A percentile compares a stretch with the other conserved stretches of the same genome.
Evolutionary conservation across 345 rosid genomes (phyloP).

Genomic region (Lepidium didymum): DNA sequence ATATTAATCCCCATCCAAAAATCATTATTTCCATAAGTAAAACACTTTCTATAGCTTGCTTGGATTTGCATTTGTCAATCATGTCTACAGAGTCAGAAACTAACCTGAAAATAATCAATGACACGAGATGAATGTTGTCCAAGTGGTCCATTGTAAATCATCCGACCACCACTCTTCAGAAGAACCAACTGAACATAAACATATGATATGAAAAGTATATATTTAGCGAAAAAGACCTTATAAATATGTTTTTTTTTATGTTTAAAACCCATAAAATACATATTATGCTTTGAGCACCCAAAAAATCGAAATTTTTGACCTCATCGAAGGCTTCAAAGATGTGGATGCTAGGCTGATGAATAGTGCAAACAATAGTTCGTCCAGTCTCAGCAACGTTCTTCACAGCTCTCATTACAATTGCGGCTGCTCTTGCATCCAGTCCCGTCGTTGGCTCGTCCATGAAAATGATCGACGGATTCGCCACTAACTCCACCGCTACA

Average conservation of each 20-base stretch:
- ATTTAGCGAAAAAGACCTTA: not conserved
- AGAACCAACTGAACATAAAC: constrained; percentile 46
- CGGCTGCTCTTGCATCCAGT: constrained; percentile 85
- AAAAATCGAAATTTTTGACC: constrained; percentile 15
- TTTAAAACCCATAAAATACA: too few relatives aligned
- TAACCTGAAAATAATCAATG: constrained; percentile 67
- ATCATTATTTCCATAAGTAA: too few relatives aligned
- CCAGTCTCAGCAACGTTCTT: constrained; percentile 72
- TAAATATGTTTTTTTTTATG: too few relatives aligned
- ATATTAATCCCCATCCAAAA: not conserved
- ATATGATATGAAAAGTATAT: not conserved
- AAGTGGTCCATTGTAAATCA: constrained; percentile 62
- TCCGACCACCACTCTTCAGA: constrained; percentile 61
- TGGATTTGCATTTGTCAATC: too few relatives aligned
- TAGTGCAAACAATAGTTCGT: constrained; percentile 76
- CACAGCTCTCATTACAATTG: constrained; percentile 77
- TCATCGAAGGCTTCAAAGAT: constrained; percentile 84
- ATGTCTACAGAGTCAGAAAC: not conserved
- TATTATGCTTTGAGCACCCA: not conserved
- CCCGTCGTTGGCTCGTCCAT: constrained; percentile 94
- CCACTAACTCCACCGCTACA: constrained; percentile 74
- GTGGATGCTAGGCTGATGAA: constrained; percentile 83
- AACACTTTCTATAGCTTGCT: not conserved
- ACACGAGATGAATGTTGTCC: constrained; percentile 53
- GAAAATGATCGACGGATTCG: constrained; percentile 73